Evolutionary conservation across 306 rosid species (phyloP).

Genomic region (Neltuma alba): DNA sequence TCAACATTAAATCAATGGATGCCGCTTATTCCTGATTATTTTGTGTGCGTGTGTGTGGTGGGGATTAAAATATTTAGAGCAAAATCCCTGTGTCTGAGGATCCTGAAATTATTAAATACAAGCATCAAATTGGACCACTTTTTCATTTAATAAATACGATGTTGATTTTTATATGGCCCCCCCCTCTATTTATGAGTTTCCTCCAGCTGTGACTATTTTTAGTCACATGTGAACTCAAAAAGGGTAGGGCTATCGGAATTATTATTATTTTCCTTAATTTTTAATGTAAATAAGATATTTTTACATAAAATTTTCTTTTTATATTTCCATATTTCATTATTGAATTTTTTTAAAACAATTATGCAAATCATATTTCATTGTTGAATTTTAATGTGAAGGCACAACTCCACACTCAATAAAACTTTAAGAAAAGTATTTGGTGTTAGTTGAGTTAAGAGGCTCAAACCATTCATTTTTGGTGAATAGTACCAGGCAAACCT

Average conservation of each 20-base stretch:
- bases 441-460: no score
- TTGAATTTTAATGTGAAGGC: no score
- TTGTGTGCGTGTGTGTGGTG: no score
- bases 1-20: slow-evolving; percentile 33
- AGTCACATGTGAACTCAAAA: neutral
- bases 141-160: neutral
- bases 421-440: no score
- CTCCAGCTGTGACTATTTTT: neutral
- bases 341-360: no score
- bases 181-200: neutral
- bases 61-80: neutral
- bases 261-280: neutral
- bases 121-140: neutral
- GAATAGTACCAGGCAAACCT: no score
- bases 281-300: no score
- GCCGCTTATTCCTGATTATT: neutral
- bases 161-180: neutral
- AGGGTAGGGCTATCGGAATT: neutral
- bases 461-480: no score
- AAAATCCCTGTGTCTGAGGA: neutral
- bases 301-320: no score
- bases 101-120: neutral
- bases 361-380: no score
- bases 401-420: no score
- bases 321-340: no score